Evolutionary conservation across 2,329 filamentous ascomycete genomes (phyloP).

Genomic region (Rugonectria rugulosa): DNA sequence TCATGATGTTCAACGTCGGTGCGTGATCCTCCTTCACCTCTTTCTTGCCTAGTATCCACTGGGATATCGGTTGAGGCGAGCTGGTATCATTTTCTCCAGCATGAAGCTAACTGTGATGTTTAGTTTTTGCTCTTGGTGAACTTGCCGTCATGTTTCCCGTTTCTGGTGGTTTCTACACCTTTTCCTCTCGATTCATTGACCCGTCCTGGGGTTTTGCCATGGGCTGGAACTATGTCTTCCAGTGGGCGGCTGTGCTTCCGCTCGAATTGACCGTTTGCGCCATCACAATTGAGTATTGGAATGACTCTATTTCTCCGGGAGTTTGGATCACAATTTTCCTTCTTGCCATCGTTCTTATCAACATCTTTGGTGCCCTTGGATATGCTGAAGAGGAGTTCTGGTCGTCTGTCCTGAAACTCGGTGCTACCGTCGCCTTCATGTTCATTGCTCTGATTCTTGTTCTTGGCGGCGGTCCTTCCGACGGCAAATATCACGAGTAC

Average conservation of each 20-base stretch:
- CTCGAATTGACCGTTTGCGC: constrained; percentile 60
- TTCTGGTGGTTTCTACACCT: constrained; percentile 69
- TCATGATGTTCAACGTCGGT: constrained; percentile 67
- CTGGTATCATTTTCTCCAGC: not conserved
- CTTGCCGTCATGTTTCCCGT: constrained; percentile 68
- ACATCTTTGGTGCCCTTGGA: constrained; percentile 63
- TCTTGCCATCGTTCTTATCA: constrained; percentile 57
- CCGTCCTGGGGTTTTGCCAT: constrained; percentile 66
- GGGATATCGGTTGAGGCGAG: no score
- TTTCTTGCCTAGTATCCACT: not conserved
- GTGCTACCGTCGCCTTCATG: constrained; percentile 67
- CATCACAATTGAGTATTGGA: constrained; percentile 62
- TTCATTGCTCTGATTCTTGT: constrained; percentile 66
- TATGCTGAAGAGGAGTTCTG: constrained; percentile 65
- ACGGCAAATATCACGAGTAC: constrained; percentile 52
- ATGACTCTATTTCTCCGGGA: constrained; percentile 53
- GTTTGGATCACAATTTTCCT: constrained; percentile 65
- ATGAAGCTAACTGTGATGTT: constrained; percentile 12
- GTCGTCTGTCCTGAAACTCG: constrained; percentile 62
- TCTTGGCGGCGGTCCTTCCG: constrained; percentile 62
- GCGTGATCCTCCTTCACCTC: constrained; percentile 9
- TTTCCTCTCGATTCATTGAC: constrained; percentile 68
- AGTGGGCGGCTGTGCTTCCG: constrained; percentile 59
- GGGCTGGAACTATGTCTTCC: constrained; percentile 55
- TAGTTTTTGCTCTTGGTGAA: constrained; percentile 66